Percentiles rank a stretch among this genome's conserved stretches.
These are phyloP conservation scores for Amanita fuliginea DNA, from an alignment of 768 basidiomycete species.

Conservation along the genomic window DNA sequence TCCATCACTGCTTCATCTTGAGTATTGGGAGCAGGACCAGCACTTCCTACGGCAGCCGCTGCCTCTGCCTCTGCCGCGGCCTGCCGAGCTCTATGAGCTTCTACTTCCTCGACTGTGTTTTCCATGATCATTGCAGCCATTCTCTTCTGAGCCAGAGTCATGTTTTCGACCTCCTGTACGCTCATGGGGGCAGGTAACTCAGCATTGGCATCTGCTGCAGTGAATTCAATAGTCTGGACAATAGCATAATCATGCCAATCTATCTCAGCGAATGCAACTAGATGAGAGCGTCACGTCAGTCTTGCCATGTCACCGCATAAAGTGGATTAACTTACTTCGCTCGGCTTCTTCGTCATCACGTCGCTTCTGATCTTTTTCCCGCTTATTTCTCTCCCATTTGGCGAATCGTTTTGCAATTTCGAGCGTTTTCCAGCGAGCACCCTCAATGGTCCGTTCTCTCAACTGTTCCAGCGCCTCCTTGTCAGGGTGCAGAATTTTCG, in stretches of 20 bases:
- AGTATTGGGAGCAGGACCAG: constrained; percentile 27
- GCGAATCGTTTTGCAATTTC: constrained; percentile 69
- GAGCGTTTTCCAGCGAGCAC: constrained; percentile 67
- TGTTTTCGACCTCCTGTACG: constrained; percentile 87
- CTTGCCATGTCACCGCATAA: constrained; percentile 1
- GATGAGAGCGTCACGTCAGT: constrained; percentile 6
- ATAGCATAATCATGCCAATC: constrained; percentile 99
- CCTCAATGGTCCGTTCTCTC: constrained; percentile 50
- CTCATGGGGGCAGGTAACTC: constrained; percentile 97
- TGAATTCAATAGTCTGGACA: constrained; percentile 97
- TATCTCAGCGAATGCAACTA: constrained; percentile 91
- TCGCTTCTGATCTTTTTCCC: constrained; percentile 77
- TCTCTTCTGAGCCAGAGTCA: constrained; percentile 94
- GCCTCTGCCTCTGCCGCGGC: constrained; percentile 82
- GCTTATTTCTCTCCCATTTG: constrained; percentile 79
- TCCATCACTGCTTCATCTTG: constrained; percentile 71
- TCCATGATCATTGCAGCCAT: constrained; percentile 99
- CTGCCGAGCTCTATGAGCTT: constrained; percentile 70
- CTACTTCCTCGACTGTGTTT: constrained; percentile 78
- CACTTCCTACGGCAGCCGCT: constrained; percentile 65
- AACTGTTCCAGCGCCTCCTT: constrained; percentile 64
- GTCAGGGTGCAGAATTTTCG: constrained; percentile 77
- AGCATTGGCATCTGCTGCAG: constrained; percentile 77
- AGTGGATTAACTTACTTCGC: constrained; percentile 41
- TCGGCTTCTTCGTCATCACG: constrained; percentile 92